Evolutionary conservation across 768 basidiomycete genomes (phyloP).

Genomic region (Suillus cothurnatus): DNA sequence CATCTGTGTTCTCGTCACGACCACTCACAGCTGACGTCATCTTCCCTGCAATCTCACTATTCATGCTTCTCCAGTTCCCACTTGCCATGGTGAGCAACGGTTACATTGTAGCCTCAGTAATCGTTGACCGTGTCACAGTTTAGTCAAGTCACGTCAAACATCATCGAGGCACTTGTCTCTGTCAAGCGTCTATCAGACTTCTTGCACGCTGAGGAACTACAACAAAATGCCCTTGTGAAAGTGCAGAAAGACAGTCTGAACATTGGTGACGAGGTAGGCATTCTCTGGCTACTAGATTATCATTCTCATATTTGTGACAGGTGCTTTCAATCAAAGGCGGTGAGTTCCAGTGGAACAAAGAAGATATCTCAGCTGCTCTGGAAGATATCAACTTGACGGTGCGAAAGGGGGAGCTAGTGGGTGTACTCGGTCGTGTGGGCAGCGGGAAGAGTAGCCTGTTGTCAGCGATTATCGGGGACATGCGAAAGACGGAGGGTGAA

Average conservation of each 20-base stretch:
- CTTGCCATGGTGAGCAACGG: slow-evolving; percentile 68
- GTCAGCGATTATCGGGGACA: slow-evolving; percentile 85
- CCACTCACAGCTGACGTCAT: slow-evolving; percentile 90
- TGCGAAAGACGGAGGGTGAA: slow-evolving; percentile 75
- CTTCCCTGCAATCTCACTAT: slow-evolving; percentile 93
- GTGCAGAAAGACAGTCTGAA: slow-evolving; percentile 44
- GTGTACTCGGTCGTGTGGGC: slow-evolving; percentile 87
- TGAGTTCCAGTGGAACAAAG: slow-evolving; percentile 80
- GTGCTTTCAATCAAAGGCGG: slow-evolving; percentile 73
- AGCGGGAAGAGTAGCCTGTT: slow-evolving; percentile 86
- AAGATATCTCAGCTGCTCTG: slow-evolving; percentile 57
- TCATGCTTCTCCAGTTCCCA: slow-evolving; percentile 86
- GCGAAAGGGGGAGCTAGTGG: slow-evolving; percentile 83
- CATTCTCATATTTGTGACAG: slow-evolving; percentile 23
- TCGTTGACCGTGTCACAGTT: slow-evolving; percentile 43
- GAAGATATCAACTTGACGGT: slow-evolving; percentile 76
- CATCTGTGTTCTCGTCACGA: slow-evolving; percentile 57
- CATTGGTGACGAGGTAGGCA: slow-evolving; percentile 59
- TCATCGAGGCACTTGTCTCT: slow-evolving; percentile 87
- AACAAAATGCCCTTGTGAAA: slow-evolving; percentile 70
- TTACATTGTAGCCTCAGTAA: neutral
- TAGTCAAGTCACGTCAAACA: slow-evolving; percentile 71
- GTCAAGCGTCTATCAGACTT: slow-evolving; percentile 77
- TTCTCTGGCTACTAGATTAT: neutral
- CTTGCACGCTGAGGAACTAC: slow-evolving; percentile 78